Evolutionary conservation across 148 eudicot species (phyloP), one percentile per base, ranked within the genome.

Genomic region (Fallopia convolvulus): DNA sequence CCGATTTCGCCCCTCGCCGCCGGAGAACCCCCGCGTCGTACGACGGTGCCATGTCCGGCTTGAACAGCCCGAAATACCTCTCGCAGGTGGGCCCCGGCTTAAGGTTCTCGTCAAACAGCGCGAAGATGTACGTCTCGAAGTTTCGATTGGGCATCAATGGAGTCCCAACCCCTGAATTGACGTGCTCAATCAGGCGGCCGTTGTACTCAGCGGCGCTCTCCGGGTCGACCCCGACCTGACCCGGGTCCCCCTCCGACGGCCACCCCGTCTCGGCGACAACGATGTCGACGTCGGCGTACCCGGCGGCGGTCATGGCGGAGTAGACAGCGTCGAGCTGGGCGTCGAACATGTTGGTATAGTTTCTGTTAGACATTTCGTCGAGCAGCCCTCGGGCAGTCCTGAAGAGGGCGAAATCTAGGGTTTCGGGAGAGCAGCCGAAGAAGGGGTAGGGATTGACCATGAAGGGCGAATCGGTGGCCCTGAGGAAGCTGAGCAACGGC

Each of bases 241-340:
- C 85, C 3, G 83, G 79, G 32, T 89, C 89, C 1, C 91, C 93
- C 20, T 42, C 74, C 0, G 91, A 87, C 0, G 97, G 93, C 97
- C 97, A 91, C 1, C 97, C 97, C 0, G 93, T 91, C 56, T 91
- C 97, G 5, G 86, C 97, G 39, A 91, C 82, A 9, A 88, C 91
- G 3, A 91, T 83, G 42, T 89, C 90, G 0, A 91, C 76, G 17
- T 91, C 90, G 4, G 49, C 55, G 41, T 77, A 91, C 0, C 83
- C 93, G 4, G 85, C 60, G 0, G 56, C 75, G 30, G 75, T 86
- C 80, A 91, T 80, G 7, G 93, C 93, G 7, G 90, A 83, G 77
- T 80, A 91, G 5, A 89, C 79, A 0, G 97, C 93, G 73, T 91
- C 96, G 17, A 89, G 40, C 75, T 88, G 91, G 36, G 77, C 91